Percentiles rank a stretch among this genome's conserved stretches.
These are phyloP conservation scores for Calycina marina DNA, from an alignment of 2,329 filamentous ascomycete genomes.

Conservation along the genomic window DNA sequence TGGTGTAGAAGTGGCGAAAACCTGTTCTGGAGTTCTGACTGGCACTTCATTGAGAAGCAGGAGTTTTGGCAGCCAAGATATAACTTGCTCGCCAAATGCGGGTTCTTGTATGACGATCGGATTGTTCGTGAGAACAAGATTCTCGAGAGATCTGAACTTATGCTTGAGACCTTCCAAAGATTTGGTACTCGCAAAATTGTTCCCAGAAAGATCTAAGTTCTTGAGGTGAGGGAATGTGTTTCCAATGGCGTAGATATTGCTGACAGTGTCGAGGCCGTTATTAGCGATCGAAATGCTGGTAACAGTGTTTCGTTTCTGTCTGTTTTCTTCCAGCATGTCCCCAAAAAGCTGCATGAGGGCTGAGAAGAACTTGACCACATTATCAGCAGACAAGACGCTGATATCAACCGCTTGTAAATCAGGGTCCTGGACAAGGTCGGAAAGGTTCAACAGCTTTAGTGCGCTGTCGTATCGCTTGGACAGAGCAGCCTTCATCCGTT, in stretches of 20 bases:
- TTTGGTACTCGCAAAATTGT: slow-evolving; percentile 56
- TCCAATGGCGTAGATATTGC: slow-evolving; percentile 59
- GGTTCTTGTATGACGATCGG: slow-evolving; percentile 49
- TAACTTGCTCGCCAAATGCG: slow-evolving; percentile 55
- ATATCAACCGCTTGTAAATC: slow-evolving; percentile 56
- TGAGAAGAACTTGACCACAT: slow-evolving; percentile 67
- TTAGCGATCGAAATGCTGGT: slow-evolving; percentile 67
- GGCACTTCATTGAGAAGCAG: slow-evolving; percentile 61
- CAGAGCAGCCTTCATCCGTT: slow-evolving; percentile 57
- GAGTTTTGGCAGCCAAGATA: slow-evolving; percentile 73
- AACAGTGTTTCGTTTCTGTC: slow-evolving; percentile 65
- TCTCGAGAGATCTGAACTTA: slow-evolving; percentile 66
- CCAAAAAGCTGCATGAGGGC: slow-evolving; percentile 82
- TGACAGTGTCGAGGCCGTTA: slow-evolving; percentile 63
- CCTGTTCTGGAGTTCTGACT: slow-evolving; percentile 58
- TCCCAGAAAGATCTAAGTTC: slow-evolving; percentile 79
- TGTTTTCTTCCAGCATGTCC: slow-evolving; percentile 53
- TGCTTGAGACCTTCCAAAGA: slow-evolving; percentile 62
- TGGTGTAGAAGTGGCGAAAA: slow-evolving; percentile 36
- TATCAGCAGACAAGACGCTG: slow-evolving; percentile 48
- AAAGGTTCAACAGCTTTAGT: slow-evolving; percentile 69
- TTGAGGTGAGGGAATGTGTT: slow-evolving; percentile 72
- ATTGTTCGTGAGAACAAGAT: slow-evolving; percentile 65
- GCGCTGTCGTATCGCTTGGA: slow-evolving; percentile 56
- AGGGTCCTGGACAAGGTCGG: slow-evolving; percentile 58